phyloP scores from a whole-genome alignment of 108 stramenopile genomes.

The Cyclotella atomus region DNA sequence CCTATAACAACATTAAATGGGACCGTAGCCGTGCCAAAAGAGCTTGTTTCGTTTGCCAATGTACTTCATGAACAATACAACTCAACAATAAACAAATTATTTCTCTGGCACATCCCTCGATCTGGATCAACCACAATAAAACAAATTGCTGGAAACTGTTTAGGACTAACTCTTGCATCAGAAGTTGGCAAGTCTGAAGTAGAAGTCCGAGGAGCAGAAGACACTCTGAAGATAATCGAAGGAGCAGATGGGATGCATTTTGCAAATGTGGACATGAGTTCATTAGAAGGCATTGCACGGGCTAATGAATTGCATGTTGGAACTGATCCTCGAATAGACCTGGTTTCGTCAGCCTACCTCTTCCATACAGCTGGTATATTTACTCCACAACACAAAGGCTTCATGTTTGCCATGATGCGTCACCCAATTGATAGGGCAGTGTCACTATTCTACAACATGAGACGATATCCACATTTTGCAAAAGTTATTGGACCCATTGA shows the following conservation, averaged over 20 bases:
- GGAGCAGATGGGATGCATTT: slow-evolving; percentile 44
- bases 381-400: slow-evolving; percentile 37
- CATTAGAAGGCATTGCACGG: slow-evolving; percentile 28
- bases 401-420: slow-evolving; percentile 46
- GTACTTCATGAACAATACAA: slow-evolving; percentile 25
- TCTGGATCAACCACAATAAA: slow-evolving; percentile 50
- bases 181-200: slow-evolving; percentile 36
- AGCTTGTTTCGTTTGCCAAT: slow-evolving; percentile 23
- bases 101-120: slow-evolving; percentile 54
- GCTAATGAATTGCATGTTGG: slow-evolving; percentile 33
- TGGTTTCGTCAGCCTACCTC: slow-evolving; percentile 41
- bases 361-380: slow-evolving; percentile 43
- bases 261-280: slow-evolving; percentile 54
- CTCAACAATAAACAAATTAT: slow-evolving; percentile 25
- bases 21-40: slow-evolving; percentile 5
- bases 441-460: slow-evolving; percentile 45
- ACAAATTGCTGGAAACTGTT: slow-evolving; percentile 42
- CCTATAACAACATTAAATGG: slow-evolving; percentile 9
- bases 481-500: slow-evolving; percentile 13
- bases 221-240: slow-evolving; percentile 27
- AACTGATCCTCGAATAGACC: slow-evolving; percentile 14
- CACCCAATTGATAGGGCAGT: slow-evolving; percentile 55
- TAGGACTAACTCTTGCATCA: slow-evolving; percentile 38
- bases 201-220: background rate
- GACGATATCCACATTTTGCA: slow-evolving; percentile 20